phyloP scores from a whole-genome alignment of 73 alveolate genomes.

The Effrenium voratum region DNA sequence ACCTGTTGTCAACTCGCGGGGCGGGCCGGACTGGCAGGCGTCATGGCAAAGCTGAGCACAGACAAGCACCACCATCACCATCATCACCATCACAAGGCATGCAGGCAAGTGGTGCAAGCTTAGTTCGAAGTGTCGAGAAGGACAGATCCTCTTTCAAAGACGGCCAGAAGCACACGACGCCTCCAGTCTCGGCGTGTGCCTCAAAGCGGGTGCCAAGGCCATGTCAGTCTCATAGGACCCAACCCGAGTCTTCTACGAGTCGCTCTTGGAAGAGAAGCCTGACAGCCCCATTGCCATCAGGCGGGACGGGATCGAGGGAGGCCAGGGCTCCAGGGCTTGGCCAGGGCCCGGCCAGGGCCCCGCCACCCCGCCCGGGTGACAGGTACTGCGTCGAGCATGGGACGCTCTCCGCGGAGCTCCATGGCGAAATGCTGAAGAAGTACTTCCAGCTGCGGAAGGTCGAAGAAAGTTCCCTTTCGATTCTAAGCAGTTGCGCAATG shows the following conservation, averaged over 20 bases:
- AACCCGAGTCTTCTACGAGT: conserved; percentile 37
- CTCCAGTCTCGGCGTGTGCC: conserved; percentile 1
- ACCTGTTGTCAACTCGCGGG: too few species aligned
- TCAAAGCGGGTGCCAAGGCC: neutral
- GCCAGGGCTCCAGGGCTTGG: too few species aligned
- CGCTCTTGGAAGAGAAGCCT: conserved; percentile 36
- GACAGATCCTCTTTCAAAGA: neutral
- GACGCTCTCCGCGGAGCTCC: conserved; percentile 20
- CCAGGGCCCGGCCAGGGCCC: neutral
- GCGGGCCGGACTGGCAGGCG: neutral
- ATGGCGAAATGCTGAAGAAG: neutral
- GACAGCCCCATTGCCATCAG: conserved; percentile 40
- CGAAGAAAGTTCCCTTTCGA: too few species aligned
- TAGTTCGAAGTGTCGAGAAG: too few species aligned
- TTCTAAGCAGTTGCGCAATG: too few species aligned
- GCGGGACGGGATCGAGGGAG: neutral
- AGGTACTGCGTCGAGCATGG: conserved; percentile 61
- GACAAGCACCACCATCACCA: conserved; percentile 24
- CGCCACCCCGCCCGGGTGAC: neutral
- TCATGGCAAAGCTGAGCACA: neutral
- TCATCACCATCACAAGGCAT: conserved; percentile 20
- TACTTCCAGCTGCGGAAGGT: neutral
- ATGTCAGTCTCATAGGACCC: neutral
- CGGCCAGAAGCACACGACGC: conserved; percentile 37
- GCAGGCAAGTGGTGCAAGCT: too few species aligned